Conservation (phyloP, 164 flowering plant genomes). For the Piper betle region DNA sequence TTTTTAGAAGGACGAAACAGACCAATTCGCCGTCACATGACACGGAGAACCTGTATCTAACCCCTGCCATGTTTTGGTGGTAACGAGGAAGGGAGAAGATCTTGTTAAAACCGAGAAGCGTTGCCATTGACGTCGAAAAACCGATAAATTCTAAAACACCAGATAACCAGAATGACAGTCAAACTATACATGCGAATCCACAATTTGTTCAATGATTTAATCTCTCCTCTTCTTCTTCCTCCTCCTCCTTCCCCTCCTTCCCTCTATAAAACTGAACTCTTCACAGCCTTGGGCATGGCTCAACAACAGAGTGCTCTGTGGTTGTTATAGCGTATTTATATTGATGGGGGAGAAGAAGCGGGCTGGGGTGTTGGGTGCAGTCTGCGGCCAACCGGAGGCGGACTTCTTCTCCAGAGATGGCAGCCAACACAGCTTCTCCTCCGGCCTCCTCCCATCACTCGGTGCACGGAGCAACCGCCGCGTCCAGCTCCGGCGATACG, state of each 20-base stretch:
- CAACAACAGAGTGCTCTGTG: too few species aligned
- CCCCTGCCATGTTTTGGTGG: neutral
- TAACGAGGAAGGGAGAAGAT: neutral
- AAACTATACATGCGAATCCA: too few species aligned
- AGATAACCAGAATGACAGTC: neutral
- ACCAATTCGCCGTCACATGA: neutral
- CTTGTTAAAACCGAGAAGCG: neutral
- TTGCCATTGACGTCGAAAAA: neutral
- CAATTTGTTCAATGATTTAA: too few species aligned
- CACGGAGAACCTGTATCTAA: neutral
- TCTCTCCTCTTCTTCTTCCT: neutral
- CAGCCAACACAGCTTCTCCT: slow-evolving; percentile 71
- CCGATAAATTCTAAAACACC: neutral
- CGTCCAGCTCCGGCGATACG: slow-evolving; percentile 43
- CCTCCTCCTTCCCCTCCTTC: neutral
- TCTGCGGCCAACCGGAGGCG: slow-evolving; percentile 42
- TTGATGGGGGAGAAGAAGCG: slow-evolving; percentile 7
- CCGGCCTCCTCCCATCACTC: slow-evolving; percentile 73
- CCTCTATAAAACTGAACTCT: neutral
- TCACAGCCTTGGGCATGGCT: too few species aligned
- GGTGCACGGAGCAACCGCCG: slow-evolving; percentile 74
- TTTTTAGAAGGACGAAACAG: neutral
- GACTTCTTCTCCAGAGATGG: slow-evolving; percentile 71
- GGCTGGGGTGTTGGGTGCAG: slow-evolving; percentile 23
- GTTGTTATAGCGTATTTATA: too few species aligned